phyloP scores from a whole-genome alignment of 371 early-diverging fungal genomes.

The Apophysomyces elegans region DNA sequence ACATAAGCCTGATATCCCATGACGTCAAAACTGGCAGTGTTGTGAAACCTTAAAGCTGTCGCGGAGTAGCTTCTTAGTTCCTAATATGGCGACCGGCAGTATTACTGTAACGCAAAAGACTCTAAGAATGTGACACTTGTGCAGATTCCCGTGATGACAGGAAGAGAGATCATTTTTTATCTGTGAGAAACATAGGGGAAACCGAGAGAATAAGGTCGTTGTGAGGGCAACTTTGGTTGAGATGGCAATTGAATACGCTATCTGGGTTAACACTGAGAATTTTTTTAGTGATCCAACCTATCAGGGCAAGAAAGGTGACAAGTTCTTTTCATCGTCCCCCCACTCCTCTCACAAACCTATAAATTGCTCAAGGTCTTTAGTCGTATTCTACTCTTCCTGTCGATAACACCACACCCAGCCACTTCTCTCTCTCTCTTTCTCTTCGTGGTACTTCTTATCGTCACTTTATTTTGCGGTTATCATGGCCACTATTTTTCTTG shows the following conservation, averaged over 20 bases:
- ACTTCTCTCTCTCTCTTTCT: neutral
- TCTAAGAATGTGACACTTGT: conserved; percentile 5
- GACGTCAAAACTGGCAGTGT: neutral
- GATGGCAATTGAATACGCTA: neutral
- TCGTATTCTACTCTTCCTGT: neutral
- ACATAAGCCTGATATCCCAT: neutral
- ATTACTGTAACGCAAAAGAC: neutral
- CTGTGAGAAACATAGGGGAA: no score
- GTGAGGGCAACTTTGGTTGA: neutral
- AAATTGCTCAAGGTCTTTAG: neutral
- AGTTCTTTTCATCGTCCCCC: conserved; percentile 6
- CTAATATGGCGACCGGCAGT: neutral
- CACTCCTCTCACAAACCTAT: neutral
- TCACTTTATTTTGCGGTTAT: neutral
- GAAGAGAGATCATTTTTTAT: neutral
- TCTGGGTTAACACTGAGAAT: neutral
- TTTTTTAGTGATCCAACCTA: neutral
- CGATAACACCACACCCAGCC: neutral
- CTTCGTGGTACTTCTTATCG: neutral
- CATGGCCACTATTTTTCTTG: neutral
- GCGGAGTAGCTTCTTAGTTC: neutral
- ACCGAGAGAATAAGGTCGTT: no score
- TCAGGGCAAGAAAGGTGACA: neutral
- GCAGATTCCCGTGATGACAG: neutral
- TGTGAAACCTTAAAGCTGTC: neutral